Percentiles rank a stretch among this genome's conserved stretches.
phyloP scores from a whole-genome alignment of 345 rosid species.

The Ceriops decandra region DNA sequence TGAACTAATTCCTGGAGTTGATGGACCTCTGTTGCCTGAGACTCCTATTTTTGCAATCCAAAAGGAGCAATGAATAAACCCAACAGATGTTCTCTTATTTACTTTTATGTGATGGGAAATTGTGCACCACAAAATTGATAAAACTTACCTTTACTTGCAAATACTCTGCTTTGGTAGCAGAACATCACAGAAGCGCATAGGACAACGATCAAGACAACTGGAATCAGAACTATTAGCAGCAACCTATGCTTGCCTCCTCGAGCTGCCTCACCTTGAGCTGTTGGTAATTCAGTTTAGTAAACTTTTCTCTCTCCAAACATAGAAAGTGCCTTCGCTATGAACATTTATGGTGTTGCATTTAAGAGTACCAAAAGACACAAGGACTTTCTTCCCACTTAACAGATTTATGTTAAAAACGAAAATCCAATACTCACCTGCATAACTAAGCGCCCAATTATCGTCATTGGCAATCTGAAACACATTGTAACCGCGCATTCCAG shows the following conservation, averaged over 20 bases:
- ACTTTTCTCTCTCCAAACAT: neutral
- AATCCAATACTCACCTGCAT: slow-evolving; percentile 19
- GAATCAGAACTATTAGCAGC: slow-evolving; percentile 19
- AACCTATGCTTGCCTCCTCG: slow-evolving; percentile 15
- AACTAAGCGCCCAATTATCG: slow-evolving; percentile 40
- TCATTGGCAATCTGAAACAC: slow-evolving; percentile 34
- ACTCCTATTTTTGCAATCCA: neutral
- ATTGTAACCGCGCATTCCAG: slow-evolving; percentile 37
- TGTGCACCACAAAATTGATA: neutral
- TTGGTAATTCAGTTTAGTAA: neutral
- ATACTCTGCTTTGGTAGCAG: slow-evolving; percentile 15
- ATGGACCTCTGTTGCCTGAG: neutral
- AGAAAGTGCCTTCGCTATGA: too few species aligned
- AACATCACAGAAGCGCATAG: slow-evolving; percentile 5
- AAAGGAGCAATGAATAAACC: neutral
- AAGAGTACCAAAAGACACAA: too few species aligned
- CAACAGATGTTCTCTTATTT: neutral
- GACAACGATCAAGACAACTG: slow-evolving; percentile 19
- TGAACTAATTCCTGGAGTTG: neutral
- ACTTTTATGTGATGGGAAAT: neutral
- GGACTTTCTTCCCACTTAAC: too few species aligned
- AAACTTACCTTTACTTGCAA: slow-evolving; percentile 22
- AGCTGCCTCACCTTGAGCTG: slow-evolving; percentile 28
- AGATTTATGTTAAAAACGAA: too few species aligned
- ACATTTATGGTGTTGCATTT: too few species aligned